Evolutionary conservation across 163 green algal genomes (phyloP), one percentile per base, ranked within the genome.

Genomic region (Prototheca wickerhamii): DNA sequence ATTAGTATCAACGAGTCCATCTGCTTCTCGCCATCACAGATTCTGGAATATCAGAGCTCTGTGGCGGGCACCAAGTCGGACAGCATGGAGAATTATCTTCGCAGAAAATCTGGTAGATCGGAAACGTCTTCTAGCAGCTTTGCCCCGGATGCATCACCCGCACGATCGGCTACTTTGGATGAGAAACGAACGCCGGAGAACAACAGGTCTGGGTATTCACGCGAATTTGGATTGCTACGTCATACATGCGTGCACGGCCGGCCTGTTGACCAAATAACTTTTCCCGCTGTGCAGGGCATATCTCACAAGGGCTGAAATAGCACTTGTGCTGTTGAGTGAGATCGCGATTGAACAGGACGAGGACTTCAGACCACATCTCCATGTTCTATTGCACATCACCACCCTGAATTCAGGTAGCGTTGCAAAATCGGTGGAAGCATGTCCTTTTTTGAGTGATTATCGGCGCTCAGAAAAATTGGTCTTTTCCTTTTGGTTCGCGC

Each of bases 291-390:
- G 59, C 69, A 79, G 70, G 59, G 64, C 58, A 4, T 32, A 75
- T 42, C 70, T 95, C 8, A 79, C 76, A 1, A 63, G 85, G 12
- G 74, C 90, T 20, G 89, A 96, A 78, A 67, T 96, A 30, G 80
- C 87, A 15, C 70, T 96, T 56, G 91, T 89, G 64, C 78, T 96
- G 58, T 78, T 95, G 25, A 79, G 76, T 0, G 90, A 95, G 75
- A 70, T 93, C 34, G 88, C 86, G 1, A 93, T 87, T 35, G 90
- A 96, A 68, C 87, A 95, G 42, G 81, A 93, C 43, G 89, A 92
- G 65, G 86, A 94, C 64, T 83, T 96, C 50, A 71, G 78, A 3
- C 70, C 67, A 17, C 89, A 97, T 69, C 70, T 95, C 42, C 79
- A 87, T 29, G 73, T 91, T 25, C 78, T 96, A 30, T 76, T 92